Percentiles rank a stretch among this genome's conserved stretches.
Conservation (phyloP, 768 basidiomycete species). For the Suillus sp. region DNA sequence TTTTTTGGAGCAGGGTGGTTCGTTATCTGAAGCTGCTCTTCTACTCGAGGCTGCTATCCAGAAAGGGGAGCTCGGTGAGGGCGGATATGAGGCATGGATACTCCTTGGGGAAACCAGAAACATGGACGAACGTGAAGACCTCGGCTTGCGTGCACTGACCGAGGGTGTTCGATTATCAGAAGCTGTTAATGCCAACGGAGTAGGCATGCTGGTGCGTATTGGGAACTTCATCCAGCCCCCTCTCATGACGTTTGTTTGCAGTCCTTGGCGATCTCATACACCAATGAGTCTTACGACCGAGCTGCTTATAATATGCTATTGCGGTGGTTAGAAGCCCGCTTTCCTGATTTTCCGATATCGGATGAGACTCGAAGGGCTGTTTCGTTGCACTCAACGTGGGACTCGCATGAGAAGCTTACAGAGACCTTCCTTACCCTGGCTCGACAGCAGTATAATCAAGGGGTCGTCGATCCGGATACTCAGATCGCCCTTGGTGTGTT, state of each 20-base stretch:
- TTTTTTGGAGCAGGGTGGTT: conserved; percentile 77
- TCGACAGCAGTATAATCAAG: conserved; percentile 73
- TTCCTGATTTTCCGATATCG: conserved; percentile 56
- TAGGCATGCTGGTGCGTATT: conserved; percentile 70
- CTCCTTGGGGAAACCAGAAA: conserved; percentile 86
- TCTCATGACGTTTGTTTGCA: conserved; percentile 31
- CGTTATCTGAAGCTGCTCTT: conserved; percentile 83
- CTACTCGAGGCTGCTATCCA: conserved; percentile 91
- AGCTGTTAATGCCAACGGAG: conserved; percentile 59
- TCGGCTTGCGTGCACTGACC: conserved; percentile 75
- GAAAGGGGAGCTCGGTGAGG: conserved; percentile 75
- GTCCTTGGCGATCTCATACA: conserved; percentile 95
- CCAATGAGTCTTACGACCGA: conserved; percentile 89
- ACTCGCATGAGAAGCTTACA: conserved; percentile 75
- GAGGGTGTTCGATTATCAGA: conserved; percentile 74
- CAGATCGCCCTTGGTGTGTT: conserved; percentile 93
- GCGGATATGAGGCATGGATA: conserved; percentile 90
- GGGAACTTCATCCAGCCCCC: background rate
- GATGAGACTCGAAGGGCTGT: conserved; percentile 59
- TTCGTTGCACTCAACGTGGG: conserved; percentile 70
- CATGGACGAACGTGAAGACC: conserved; percentile 87
- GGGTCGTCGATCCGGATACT: conserved; percentile 81
- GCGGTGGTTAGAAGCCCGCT: conserved; percentile 76
- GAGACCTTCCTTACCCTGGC: conserved; percentile 85
- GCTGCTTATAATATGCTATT: conserved; percentile 85